Evolutionary conservation across 768 basidiomycete genomes (phyloP), one percentile per base, ranked within the genome.

Genomic region (Russula sp.): DNA sequence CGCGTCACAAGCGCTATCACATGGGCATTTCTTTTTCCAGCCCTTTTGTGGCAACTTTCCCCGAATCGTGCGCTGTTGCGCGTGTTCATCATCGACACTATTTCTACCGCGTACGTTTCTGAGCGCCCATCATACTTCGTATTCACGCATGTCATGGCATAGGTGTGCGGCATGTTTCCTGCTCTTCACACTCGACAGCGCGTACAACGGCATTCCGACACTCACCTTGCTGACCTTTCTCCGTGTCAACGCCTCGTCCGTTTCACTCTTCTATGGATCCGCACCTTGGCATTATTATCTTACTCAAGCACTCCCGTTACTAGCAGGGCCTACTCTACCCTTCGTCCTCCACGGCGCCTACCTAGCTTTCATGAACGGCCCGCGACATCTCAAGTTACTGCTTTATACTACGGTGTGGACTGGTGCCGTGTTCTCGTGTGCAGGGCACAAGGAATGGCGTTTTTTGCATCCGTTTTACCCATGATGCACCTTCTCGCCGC

Each of bases 391-490:
- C 2, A 74, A 69, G 49, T 78, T 76, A 22, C 79, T 93, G 71
- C 73, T 85, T 0, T 76, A 75, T 3, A 75, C 79, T 30, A 69
- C 88, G 2, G 66, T 76, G 22, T 92, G 90, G 88, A 85, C 88
- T 0, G 73, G 87, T 34, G 70, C 71, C 3, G 72, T 89, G 8
- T 94, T 92, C 72, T 98, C 96, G 9, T 65, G 89, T 3, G 81
- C 90, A 2, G 88, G 89, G 1, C 97, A 99, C 78, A 98, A 98
- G 71, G 97, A 98, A 79, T 98, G 94, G 93, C 82, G 97, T 9
- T 98, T 99, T 77, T 77, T 98, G 9, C 95, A 98, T 68, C 94
- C 96, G 0, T 98, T 22, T 79, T 98, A 4, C 95, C 97, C 0
- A 75, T 93, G 34, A 76, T 96, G 46, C 88, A 97, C 69, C 68